Evolutionary conservation across 2,329 filamentous ascomycete genomes (phyloP).

Genomic region (Furcasterigmium sp.): DNA sequence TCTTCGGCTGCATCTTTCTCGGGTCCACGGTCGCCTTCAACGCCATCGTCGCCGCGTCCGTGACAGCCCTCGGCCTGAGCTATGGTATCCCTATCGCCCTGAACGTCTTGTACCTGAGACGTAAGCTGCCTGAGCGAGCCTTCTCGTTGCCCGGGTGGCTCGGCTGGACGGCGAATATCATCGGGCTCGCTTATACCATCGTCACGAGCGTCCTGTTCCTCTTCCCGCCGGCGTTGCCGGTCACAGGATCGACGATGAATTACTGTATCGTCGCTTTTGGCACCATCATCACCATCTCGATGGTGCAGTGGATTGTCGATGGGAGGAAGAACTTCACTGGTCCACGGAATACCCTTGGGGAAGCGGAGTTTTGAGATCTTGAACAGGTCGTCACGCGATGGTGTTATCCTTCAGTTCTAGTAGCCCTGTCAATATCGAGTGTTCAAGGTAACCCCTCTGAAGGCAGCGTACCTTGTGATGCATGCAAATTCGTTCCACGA

Average conservation of each 20-base stretch:
- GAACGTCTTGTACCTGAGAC: constrained; percentile 61
- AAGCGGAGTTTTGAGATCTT: no score
- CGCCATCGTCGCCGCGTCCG: constrained; percentile 64
- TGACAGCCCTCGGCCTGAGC: constrained; percentile 65
- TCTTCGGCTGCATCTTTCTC: constrained; percentile 67
- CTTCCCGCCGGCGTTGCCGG: constrained; percentile 63
- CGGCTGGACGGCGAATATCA: constrained; percentile 25
- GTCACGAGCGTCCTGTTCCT: constrained; percentile 73
- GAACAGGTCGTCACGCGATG: no score
- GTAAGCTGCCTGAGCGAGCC: constrained; percentile 50
- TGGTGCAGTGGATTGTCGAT: constrained; percentile 40
- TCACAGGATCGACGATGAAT: constrained; percentile 64
- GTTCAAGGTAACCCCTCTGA: no score
- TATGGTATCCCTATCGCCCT: constrained; percentile 71
- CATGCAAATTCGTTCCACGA: no score
- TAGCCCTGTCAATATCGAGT: no score
- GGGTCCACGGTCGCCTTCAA: constrained; percentile 65
- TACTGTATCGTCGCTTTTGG: constrained; percentile 44
- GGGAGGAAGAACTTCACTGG: constrained; percentile 36
- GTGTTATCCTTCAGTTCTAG: no score
- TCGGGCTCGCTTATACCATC: constrained; percentile 58
- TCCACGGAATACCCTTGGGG: neutral
- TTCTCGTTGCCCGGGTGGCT: constrained; percentile 27
- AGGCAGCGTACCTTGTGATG: no score
- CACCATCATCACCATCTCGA: constrained; percentile 38